phyloP scores from a whole-genome alignment of 305 asterid genomes.

The Fraxinus platypoda region DNA sequence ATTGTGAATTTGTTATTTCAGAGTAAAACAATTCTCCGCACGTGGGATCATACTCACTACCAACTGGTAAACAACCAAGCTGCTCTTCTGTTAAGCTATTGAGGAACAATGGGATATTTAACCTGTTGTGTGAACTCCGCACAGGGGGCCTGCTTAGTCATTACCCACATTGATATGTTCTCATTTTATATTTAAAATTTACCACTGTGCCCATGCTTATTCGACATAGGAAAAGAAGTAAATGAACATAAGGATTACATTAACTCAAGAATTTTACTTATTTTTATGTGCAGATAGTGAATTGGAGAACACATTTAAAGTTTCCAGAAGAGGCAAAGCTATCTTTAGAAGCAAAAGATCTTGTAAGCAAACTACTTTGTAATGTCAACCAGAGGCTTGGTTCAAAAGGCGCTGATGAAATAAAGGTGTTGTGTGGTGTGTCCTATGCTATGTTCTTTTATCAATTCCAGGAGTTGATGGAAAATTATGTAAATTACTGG shows the following conservation, averaged over 20 bases:
- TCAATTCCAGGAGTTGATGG: constrained; percentile 27
- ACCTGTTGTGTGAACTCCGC: neutral
- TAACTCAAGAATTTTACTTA: constrained; percentile 2
- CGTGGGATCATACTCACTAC: neutral
- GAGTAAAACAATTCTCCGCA: neutral
- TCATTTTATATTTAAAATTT: neutral
- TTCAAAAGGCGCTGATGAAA: constrained; percentile 83
- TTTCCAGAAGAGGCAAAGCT: constrained; percentile 95
- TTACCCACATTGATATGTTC: neutral
- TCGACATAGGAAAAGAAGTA: neutral
- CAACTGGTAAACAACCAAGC: neutral
- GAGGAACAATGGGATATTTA: neutral
- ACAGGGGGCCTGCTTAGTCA: neutral
- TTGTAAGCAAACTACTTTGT: constrained; percentile 83
- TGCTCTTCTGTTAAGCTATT: neutral
- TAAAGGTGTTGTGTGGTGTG: constrained; percentile 78
- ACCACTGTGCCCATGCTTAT: neutral
- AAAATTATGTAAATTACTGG: constrained; percentile 27
- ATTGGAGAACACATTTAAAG: constrained; percentile 91
- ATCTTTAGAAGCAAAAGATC: constrained; percentile 75
- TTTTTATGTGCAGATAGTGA: constrained; percentile 71
- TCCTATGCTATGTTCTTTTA: constrained; percentile 39
- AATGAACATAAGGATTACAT: neutral
- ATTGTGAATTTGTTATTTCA: neutral
- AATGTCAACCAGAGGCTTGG: constrained; percentile 92